Base-by-base conservation (phyloP, 768 basidiomycete genomes). In the Podaxis pistillaris region DNA sequence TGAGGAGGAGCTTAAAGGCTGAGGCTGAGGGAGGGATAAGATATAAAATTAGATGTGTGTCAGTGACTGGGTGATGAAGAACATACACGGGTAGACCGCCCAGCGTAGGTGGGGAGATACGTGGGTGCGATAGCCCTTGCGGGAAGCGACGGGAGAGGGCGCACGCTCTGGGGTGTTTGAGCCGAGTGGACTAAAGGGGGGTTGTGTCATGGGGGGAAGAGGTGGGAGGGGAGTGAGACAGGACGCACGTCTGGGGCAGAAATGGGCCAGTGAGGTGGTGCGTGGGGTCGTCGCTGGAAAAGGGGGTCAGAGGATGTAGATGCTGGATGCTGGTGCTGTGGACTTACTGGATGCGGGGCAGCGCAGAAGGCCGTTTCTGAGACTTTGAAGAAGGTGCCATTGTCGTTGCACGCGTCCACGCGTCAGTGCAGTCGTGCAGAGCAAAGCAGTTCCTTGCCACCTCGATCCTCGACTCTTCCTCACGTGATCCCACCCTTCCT, bases 41-140 rank as follows among this genome's bases (percentile, higher is more conserved):
- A 9, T 26, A 8, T 12, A 12, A 5, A 6, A 17, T 15, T 7
- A 33, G 30, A 8, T 33, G 30, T 0, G 30, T 8, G 30, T 1
- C 30, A 33, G 30, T 7, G n/a, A 1, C 1, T 11, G 19, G 4
- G 11, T 49, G 44, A 38, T 15, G 11, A 33, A 17, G 50, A 11
- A 79, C 83, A 59, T 55, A 90, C 93, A 71, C 7, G 94, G 93
- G 22, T 90, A 79, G 17, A 89, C 73, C 60, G 88, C 86, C 94
- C 94, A 96, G 67, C 85, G 78, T 80, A 70, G 78, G 73, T 84
- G 83, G 74, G 73, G 67, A 5, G 75, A 72, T 26, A 76, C 66
- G 1, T 65, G 61, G 1, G 58, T 68, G 1, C 49, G 68, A 15
- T 57, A 67, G 26, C n/a, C n/a, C 17, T 17, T 17, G 15, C 44